A percentile compares a stretch with the other conserved stretches of the same genome.
phyloP scores from a whole-genome alignment of 2,329 filamentous ascomycete species.

The Scytalidium sp. region DNA sequence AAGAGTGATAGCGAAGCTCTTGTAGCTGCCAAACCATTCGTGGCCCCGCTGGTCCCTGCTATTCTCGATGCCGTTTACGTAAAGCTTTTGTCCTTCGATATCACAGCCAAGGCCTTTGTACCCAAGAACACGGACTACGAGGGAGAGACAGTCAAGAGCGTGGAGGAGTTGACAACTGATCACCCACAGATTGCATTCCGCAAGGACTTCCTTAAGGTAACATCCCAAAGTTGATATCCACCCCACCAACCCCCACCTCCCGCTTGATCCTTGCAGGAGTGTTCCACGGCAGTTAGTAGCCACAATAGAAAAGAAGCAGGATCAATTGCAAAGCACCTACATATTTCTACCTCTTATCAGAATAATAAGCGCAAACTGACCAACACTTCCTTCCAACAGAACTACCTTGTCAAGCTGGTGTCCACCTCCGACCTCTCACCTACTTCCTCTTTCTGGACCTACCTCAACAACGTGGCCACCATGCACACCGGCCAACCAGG shows the following conservation, averaged over 20 bases:
- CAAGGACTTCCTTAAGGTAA: constrained; percentile 63
- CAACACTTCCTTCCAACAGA: constrained; percentile 4
- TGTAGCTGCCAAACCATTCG: constrained; percentile 22
- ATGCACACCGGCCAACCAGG: constrained; percentile 73
- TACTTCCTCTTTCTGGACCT: constrained; percentile 78
- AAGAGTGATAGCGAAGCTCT: constrained; percentile 26
- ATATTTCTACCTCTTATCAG: constrained; percentile 18
- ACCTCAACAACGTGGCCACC: constrained; percentile 79
- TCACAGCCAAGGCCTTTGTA: constrained; percentile 73
- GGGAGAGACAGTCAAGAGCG: constrained; percentile 50
- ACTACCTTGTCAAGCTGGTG: constrained; percentile 60
- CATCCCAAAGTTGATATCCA: not conserved
- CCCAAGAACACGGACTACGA: constrained; percentile 60
- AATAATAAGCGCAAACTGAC: constrained; percentile 17
- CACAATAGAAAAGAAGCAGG: too few species aligned
- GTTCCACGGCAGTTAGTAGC: too few species aligned
- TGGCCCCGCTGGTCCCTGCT: constrained; percentile 64
- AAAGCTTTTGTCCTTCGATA: constrained; percentile 75
- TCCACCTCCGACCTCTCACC: constrained; percentile 56
- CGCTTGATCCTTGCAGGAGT: constrained; percentile 20
- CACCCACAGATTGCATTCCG: constrained; percentile 73
- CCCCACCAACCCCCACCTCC: constrained; percentile 12
- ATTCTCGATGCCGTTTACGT: constrained; percentile 83
- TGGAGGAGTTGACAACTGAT: constrained; percentile 52
- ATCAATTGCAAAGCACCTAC: too few species aligned